Percentiles rank a stretch among this genome's conserved stretches.
Conservation (phyloP, 129 eudicot species). For the Lonicera japonica region DNA sequence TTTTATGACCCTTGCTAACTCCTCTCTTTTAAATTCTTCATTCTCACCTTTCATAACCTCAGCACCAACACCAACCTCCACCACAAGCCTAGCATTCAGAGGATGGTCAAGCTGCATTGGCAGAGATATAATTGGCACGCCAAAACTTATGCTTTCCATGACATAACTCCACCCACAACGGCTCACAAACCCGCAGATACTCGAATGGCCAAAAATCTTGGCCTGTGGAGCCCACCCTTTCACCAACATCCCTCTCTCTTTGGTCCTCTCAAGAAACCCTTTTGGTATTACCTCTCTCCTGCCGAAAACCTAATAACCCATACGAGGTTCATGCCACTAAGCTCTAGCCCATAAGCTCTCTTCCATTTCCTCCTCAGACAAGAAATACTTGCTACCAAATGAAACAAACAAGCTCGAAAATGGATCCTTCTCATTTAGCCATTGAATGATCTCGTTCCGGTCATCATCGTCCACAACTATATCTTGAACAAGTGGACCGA, state of each 20-base stretch:
- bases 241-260: slow-evolving; percentile 19
- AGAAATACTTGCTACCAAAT: slow-evolving; percentile 31
- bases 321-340: slow-evolving; percentile 18
- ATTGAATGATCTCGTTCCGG: slow-evolving; percentile 4
- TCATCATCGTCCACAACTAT: neutral
- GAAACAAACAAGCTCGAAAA: slow-evolving; percentile 22
- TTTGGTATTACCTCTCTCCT: slow-evolving; percentile 16
- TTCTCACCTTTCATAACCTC: slow-evolving; percentile 13
- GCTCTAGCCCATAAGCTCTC: slow-evolving; percentile 24
- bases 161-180: slow-evolving; percentile 33
- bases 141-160: slow-evolving; percentile 20
- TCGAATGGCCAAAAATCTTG: slow-evolving; percentile 17
- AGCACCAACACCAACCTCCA: slow-evolving; percentile 19
- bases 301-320: slow-evolving; percentile 25
- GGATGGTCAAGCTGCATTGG: slow-evolving; percentile 29
- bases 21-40: slow-evolving; percentile 3
- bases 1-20: slow-evolving; percentile 18
- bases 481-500: slow-evolving; percentile 19
- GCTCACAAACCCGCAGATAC: slow-evolving; percentile 20
- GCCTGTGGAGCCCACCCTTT: slow-evolving; percentile 30
- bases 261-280: slow-evolving; percentile 13
- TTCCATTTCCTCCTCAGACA: slow-evolving; percentile 19
- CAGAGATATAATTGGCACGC: slow-evolving; percentile 18
- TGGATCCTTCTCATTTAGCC: slow-evolving; percentile 8
- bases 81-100: slow-evolving; percentile 18